A percentile compares a stretch with the other conserved stretches of the same genome.
Evolutionary conservation across 2,329 filamentous ascomycete species (phyloP).

Genomic region (Cercospora sesami): DNA sequence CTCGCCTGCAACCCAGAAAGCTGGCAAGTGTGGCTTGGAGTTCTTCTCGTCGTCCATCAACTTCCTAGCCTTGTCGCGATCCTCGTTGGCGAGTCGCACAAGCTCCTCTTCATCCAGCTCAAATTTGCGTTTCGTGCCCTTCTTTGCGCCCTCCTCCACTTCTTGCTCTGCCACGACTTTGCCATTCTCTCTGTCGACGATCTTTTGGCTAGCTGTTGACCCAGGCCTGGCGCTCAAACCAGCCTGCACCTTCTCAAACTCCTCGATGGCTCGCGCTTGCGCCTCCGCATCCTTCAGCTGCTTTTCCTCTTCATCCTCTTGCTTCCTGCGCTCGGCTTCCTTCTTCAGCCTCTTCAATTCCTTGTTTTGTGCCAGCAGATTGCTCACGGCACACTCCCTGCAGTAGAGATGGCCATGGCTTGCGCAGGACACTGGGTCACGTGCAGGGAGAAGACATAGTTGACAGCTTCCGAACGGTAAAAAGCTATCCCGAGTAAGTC

Average conservation of each 20-base stretch:
- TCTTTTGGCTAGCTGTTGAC: slow-evolving; percentile 47
- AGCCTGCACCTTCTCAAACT: slow-evolving; percentile 84
- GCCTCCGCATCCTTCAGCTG: slow-evolving; percentile 68
- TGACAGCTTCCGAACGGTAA: slow-evolving; percentile 86
- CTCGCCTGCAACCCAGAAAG: slow-evolving; percentile 89
- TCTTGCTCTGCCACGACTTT: slow-evolving; percentile 35
- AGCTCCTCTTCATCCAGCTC: slow-evolving; percentile 77
- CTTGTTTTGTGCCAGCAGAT: slow-evolving; percentile 86
- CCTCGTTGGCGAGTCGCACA: slow-evolving; percentile 65
- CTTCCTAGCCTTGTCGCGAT: slow-evolving; percentile 68
- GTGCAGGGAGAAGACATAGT: slow-evolving; percentile 78
- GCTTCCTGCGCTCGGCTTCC: slow-evolving; percentile 58
- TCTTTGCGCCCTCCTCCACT: slow-evolving; percentile 32
- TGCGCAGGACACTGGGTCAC: slow-evolving; percentile 78
- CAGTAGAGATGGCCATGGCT: slow-evolving; percentile 86
- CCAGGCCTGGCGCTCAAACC: slow-evolving; percentile 50
- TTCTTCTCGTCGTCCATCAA: slow-evolving; percentile 63
- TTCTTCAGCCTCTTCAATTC: slow-evolving; percentile 82
- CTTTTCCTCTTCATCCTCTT: slow-evolving; percentile 63
- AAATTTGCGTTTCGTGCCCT: slow-evolving; percentile 69
- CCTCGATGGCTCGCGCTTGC: slow-evolving; percentile 66
- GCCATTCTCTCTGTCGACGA: slow-evolving; percentile 45
- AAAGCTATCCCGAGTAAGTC: slow-evolving; percentile 85
- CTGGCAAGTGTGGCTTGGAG: slow-evolving; percentile 71
- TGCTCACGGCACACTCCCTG: slow-evolving; percentile 85